phyloP scores from a whole-genome alignment of 2,329 filamentous ascomycete genomes.

The Orbilia brochopaga region DNA sequence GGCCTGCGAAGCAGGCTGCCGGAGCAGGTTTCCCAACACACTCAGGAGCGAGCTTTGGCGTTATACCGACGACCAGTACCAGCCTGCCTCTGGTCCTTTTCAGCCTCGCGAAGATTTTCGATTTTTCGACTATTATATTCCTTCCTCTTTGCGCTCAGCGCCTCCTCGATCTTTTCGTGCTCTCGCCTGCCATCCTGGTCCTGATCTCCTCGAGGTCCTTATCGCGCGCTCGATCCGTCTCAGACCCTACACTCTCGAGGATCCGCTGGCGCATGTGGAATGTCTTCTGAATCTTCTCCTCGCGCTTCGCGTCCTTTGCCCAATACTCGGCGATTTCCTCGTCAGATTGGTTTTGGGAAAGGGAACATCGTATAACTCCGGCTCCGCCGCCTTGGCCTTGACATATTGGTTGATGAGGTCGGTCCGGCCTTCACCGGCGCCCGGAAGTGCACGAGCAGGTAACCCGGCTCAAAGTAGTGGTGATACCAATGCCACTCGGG shows the following conservation, averaged over 20 bases:
- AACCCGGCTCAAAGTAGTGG: constrained; percentile 28
- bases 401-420: constrained; percentile 28
- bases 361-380: constrained; percentile 13
- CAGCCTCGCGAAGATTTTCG: constrained; percentile 9
- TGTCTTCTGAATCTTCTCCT: constrained; percentile 10
- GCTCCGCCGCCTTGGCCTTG: constrained; percentile 5
- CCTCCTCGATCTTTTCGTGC: constrained; percentile 5
- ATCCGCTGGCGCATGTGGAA: not conserved
- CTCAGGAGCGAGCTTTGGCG: no score
- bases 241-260: constrained; percentile 4
- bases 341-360: constrained; percentile 7
- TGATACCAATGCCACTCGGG: constrained; percentile 18
- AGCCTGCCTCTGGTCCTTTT: not conserved
- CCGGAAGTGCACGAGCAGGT: constrained; percentile 51
- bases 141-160: constrained; percentile 1
- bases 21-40: no score
- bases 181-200: constrained; percentile 11
- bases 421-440: constrained; percentile 12
- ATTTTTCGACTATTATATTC: constrained; percentile 8
- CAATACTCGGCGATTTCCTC: constrained; percentile 10
- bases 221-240: constrained; percentile 5
- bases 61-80: not conserved
- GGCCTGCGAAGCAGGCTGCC: no score
- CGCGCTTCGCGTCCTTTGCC: constrained; percentile 12
- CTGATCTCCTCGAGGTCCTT: constrained; percentile 7